Base-by-base conservation (phyloP, 208 protist genomes). In the Crithidia acanthocephali region DNA sequence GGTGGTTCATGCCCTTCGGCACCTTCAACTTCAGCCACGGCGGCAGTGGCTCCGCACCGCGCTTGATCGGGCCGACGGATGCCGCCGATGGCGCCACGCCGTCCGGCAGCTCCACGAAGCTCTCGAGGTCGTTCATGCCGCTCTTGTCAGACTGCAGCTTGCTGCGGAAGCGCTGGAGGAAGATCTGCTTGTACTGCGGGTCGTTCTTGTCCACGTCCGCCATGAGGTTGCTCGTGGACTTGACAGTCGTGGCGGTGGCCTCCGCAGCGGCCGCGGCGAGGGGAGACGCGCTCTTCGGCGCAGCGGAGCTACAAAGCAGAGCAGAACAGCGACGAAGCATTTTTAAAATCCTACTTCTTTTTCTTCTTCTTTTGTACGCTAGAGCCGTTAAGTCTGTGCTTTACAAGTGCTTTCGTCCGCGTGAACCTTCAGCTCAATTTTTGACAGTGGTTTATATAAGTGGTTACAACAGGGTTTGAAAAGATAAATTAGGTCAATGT, bases 21-120 rank as follows among this genome's bases (percentile, higher is more conserved):
- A 96, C 78, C 64, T 94, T 90, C n/a, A 98, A 86, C 80, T 98
- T 96, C 52, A 98, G 65, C 92, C 94, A 98, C 71, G 91, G 88
- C 25, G 94, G 94, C 23, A 98, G 84, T 8, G 91, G 94, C 81
- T 96, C 90, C 35, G 61, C 61, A 0, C 93, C 93, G 15, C 90
- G 89, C 70, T 89, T 86, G 57, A 95, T 80, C 0, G 91, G 91
- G 0, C 91, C 91, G 35, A 96, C 37, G 0, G 88, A 86, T 1
- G 87, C 88, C n/a, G 72, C 80, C 22, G 82, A 80, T 10, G 88
- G 83, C 0, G 87, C 32, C 40, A 92, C 22, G 15, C 80, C 79
- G 52, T 92, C 91, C 10, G 91, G 91, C 59, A 93, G 61, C 52
- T 94, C 88, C 0, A 96, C 59, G 61, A 96, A 96, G 52, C 68